Base-by-base conservation (phyloP, 192 early-diverging fungal genomes). In the Rhizophagus clarus region DNA sequence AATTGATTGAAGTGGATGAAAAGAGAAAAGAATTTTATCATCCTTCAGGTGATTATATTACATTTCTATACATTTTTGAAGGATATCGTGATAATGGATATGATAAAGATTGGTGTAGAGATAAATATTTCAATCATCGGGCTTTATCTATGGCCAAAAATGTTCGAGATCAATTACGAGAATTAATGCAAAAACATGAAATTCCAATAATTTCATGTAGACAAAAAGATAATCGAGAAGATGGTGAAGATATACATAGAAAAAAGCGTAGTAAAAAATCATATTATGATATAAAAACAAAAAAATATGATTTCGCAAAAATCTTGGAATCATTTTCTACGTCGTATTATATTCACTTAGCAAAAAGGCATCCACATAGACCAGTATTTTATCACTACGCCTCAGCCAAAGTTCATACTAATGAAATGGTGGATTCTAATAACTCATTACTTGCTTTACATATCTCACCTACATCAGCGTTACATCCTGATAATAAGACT, bases 1-100 rank as follows among this genome's bases (percentile, higher is more conserved):
- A 96, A 80, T 88, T 90, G 37, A 87, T 93, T 0, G 90, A 91
- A 62, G 98, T 96, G 2, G 92, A 97, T 76, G 91, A 93, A 61
- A 92, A 93, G 24, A 90, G 94, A 76, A 89, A 92, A 71, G 89
- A 92, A 81, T 96, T 97, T 80, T 92, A 94, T 81, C 91, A 96
- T 80, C 93, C 93, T 14, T 95, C 95, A 24, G 97, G 96, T 26
- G 98, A 99, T 83, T 97, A 99, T 76, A 85, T 99, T 77, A 95
- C 94, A 7, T 84, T 97, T 26, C 83, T 99, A 31, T 91, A 93
- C 1, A 92, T 98, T 26, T 95, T 86, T 84, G 88, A 92, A 49
- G 85, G 84, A 80, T 99, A 97, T 97, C 91, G 92, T 47, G 88
- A 88, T 10, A 79, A 85, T 31, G 82, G 85, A 31, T 88, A 90